Evolutionary conservation across 2,329 filamentous ascomycete species (phyloP), one percentile per base, ranked within the genome.

Genomic region (Metarhizium anisopliae): DNA sequence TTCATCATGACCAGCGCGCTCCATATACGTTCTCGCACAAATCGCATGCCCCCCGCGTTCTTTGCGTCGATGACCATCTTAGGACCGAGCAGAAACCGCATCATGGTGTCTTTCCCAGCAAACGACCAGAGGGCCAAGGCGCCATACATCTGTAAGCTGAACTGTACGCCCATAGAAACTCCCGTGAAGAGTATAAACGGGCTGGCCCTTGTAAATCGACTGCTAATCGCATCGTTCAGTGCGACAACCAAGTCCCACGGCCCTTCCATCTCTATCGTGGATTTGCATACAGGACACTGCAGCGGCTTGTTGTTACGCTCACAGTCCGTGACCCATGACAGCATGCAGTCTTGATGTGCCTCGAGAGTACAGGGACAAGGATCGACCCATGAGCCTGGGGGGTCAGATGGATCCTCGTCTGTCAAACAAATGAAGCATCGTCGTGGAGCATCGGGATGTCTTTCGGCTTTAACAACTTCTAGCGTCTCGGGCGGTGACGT

Each of bases 291-390:
- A 2, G 93, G 93, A 67, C 94, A 99, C 54, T 82, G 75, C 60
- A 96, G 83, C 59, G 85, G 84, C 55, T 83, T 82, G 68, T 77
- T 68, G 67, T 80, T 70, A 57, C 71, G 80, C 72, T 96, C 91
- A 66, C 90, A 83, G 67, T 96, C 90, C n/a, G 89, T 87, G 18
- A 97, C 87, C 92, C 92, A 99, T 64, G 90, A 87, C 43, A 97
- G 78, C 61, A 97, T 79, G 68, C 92, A 96, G 58, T 84, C 82
- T 69, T 97, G 91, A 68, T 99, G 94, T 1, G 92, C 94, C 55
- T 89, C 89, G 43, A 99, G 78, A 13, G 89, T 91, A 72, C 94
- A 99, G 0, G 87, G 87, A 68, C 94, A 99, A 2, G 94, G 92
- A 55, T 87, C 89, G 49, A 90, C 85, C 93, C 94, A 99, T 55